Evolutionary conservation across 179 eudicot genomes (phyloP).

Genomic region (Camellia oleifera): DNA sequence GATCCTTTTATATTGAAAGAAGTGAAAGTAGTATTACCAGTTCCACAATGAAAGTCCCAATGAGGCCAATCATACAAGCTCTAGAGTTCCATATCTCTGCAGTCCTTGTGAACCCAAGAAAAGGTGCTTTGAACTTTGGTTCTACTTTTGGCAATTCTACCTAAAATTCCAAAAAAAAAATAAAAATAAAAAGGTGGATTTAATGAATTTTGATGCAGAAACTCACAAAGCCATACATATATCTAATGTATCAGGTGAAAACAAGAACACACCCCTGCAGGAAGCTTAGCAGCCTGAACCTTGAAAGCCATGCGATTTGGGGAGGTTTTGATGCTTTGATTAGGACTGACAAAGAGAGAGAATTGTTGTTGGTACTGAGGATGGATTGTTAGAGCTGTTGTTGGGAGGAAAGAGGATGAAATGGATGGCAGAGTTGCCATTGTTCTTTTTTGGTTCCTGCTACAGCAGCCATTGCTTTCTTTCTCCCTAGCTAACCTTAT

Average conservation of each 20-base stretch:
- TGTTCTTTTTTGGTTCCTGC: neutral
- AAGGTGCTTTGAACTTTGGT: slow-evolving; percentile 72
- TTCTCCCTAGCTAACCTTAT: slow-evolving; percentile 6
- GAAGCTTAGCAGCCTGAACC: slow-evolving; percentile 69
- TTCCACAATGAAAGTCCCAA: slow-evolving; percentile 86
- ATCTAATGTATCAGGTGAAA: neutral
- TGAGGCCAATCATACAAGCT: slow-evolving; percentile 95
- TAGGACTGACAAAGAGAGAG: neutral
- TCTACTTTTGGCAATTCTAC: slow-evolving; percentile 74
- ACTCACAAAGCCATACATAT: neutral
- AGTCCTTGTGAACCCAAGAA: slow-evolving; percentile 73
- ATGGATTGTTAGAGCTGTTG: slow-evolving; percentile 1
- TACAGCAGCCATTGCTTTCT: slow-evolving; percentile 1
- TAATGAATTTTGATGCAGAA: neutral
- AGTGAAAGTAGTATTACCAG: slow-evolving; percentile 34
- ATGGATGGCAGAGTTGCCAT: slow-evolving; percentile 33
- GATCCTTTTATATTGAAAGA: neutral
- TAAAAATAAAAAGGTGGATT: too few relatives aligned
- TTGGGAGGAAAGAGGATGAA: slow-evolving; percentile 39
- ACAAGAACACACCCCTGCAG: slow-evolving; percentile 53
- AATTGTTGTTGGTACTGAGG: neutral
- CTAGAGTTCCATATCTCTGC: slow-evolving; percentile 95
- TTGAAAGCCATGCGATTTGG: slow-evolving; percentile 25
- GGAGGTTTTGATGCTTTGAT: neutral
- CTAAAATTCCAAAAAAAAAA: slow-evolving; percentile 24